A percentile compares a stretch with the other conserved stretches of the same genome.
These are phyloP conservation scores for Spongispora temasekensis DNA, from an alignment of 1,284 basidiomycete species.

Conservation along the genomic window DNA sequence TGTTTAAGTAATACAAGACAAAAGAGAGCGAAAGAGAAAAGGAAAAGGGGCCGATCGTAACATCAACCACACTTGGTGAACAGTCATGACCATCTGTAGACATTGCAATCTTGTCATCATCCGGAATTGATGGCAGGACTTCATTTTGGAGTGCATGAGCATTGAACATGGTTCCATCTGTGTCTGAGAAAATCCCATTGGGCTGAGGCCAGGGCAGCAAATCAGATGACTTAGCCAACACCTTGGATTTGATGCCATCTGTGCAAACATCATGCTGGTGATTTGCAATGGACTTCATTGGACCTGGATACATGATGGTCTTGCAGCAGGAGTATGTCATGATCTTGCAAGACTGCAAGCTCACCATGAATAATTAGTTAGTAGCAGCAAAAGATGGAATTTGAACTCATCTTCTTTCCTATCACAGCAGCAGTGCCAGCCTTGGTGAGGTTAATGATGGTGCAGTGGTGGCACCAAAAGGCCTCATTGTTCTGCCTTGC, in stretches of 20 bases:
- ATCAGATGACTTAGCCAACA: neutral
- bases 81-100: too few relatives aligned
- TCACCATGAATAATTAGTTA: too few relatives aligned
- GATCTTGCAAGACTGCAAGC: neutral
- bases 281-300: neutral
- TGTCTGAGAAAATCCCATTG: neutral
- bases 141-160: neutral
- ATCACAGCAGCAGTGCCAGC: neutral
- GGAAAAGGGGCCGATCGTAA: too few relatives aligned
- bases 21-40: too few relatives aligned
- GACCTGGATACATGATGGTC: neutral
- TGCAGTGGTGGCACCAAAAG: neutral
- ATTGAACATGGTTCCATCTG: neutral
- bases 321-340: neutral
- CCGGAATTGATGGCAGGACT: too few relatives aligned
- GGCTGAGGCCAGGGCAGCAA: neutral
- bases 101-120: too few relatives aligned
- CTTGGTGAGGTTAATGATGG: neutral
- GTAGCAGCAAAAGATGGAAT: neutral
- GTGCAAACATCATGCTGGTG: neutral
- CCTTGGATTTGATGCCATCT: neutral
- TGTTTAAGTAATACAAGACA: too few relatives aligned
- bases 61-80: too few relatives aligned
- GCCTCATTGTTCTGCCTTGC: neutral
- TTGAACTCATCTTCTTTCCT: neutral